Percentiles rank a stretch among this genome's conserved stretches.
These are phyloP conservation scores for Barnettozyma botsteinii DNA, from an alignment of 805 yeast species.

Conservation along the genomic window DNA sequence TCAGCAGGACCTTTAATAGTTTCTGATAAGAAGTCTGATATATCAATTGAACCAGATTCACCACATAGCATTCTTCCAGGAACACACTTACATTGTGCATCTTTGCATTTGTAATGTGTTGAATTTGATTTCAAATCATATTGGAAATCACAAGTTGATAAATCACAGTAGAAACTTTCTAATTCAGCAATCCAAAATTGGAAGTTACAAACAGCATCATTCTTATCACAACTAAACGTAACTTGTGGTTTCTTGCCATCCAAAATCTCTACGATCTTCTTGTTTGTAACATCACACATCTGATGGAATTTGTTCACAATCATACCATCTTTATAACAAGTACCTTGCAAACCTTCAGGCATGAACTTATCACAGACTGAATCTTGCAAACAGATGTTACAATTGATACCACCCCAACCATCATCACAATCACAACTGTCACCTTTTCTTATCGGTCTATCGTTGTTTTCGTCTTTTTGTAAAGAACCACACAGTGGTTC, in stretches of 20 bases:
- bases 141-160: conserved; percentile 64
- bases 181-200: conserved; percentile 93
- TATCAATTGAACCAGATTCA: conserved; percentile 87
- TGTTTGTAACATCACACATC: conserved; percentile 91
- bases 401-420: conserved; percentile 95
- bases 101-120: conserved; percentile 73
- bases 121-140: conserved; percentile 56
- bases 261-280: conserved; percentile 75
- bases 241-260: conserved; percentile 84
- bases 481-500: conserved; percentile 84
- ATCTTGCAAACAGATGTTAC: conserved; percentile 77
- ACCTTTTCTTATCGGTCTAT: conserved; percentile 56
- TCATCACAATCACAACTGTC: conserved; percentile 61
- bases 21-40: conserved; percentile 85
- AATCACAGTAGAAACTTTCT: conserved; percentile 88
- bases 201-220: conserved; percentile 66
- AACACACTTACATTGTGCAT: conserved; percentile 79
- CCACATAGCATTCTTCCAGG: conserved; percentile 95
- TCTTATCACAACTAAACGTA: conserved; percentile 79
- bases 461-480: conserved; percentile 43
- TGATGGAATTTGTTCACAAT: conserved; percentile 77
- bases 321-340: conserved; percentile 83
- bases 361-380: conserved; percentile 76
- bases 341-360: conserved; percentile 82
- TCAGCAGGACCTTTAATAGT: conserved; percentile 93